These are phyloP conservation scores for Xylaria intraflava DNA, from an alignment of 495 filamentous ascomycete genomes.

Conservation along the genomic window DNA sequence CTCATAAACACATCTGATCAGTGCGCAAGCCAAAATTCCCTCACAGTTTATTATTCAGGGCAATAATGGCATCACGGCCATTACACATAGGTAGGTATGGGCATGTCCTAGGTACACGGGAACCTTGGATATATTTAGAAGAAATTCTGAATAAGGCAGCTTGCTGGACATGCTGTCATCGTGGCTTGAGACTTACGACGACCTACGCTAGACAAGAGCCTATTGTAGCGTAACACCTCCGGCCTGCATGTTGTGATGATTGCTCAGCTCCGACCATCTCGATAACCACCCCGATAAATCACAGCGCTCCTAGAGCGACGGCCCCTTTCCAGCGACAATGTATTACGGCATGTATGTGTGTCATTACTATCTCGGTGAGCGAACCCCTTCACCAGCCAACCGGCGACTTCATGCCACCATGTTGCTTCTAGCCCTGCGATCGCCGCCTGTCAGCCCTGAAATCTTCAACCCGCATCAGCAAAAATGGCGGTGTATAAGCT, in stretches of 20 bases:
- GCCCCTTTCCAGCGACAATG: not conserved
- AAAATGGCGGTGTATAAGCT: constrained; percentile 11
- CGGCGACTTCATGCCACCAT: not conserved
- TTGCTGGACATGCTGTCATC: not conserved
- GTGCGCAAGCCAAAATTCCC: no score
- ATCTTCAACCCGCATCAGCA: not conserved
- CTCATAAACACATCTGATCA: no score
- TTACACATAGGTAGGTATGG: no score
- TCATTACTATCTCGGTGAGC: not conserved
- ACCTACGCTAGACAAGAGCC: not conserved
- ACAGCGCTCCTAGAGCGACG: not conserved
- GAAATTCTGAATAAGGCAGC: not conserved
- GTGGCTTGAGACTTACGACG: not conserved
- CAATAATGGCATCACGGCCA: no score
- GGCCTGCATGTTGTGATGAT: not conserved
- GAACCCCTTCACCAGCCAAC: not conserved
- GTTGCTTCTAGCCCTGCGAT: not conserved
- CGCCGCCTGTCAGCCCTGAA: constrained; percentile 7
- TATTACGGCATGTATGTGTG: not conserved
- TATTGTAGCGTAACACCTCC: not conserved
- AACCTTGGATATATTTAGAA: constrained; percentile 9
- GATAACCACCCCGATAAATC: not conserved
- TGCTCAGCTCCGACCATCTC: no score
- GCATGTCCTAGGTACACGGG: not conserved
- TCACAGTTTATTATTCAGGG: no score